phyloP scores from a whole-genome alignment of 2,329 filamentous ascomycete genomes.

The Gremmenia infestans region DNA sequence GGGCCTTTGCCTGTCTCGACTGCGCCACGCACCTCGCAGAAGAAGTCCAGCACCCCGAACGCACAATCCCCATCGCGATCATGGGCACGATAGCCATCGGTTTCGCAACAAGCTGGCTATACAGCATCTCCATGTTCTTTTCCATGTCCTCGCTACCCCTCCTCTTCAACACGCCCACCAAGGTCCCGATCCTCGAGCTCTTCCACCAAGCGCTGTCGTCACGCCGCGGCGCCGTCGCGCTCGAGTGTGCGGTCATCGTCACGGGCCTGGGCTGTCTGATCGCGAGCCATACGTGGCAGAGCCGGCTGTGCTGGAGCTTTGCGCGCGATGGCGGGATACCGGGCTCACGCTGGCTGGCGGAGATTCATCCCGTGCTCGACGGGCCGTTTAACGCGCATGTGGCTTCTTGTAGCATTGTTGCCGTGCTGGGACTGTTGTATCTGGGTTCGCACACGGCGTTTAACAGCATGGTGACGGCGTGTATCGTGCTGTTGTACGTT shows the following conservation, averaged over 20 bases:
- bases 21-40: slow-evolving; percentile 46
- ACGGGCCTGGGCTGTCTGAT: slow-evolving; percentile 45
- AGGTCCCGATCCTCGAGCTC: slow-evolving; percentile 41
- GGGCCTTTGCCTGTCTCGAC: slow-evolving; percentile 43
- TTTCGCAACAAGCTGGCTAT: slow-evolving; percentile 45
- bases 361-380: slow-evolving; percentile 28
- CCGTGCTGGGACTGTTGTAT: slow-evolving; percentile 39
- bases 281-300: slow-evolving; percentile 52
- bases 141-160: slow-evolving; percentile 43
- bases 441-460: slow-evolving; percentile 41
- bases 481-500: slow-evolving; percentile 43
- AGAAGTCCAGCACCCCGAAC: slow-evolving; percentile 40
- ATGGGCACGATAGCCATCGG: slow-evolving; percentile 45
- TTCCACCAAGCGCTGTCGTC: slow-evolving; percentile 46
- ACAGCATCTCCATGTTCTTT: slow-evolving; percentile 48
- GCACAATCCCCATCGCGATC: slow-evolving; percentile 35
- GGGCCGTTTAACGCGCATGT: slow-evolving; percentile 38
- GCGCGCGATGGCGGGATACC: slow-evolving; percentile 55
- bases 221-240: slow-evolving; percentile 42
- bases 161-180: slow-evolving; percentile 37
- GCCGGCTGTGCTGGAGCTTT: slow-evolving; percentile 53
- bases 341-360: slow-evolving; percentile 45
- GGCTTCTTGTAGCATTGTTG: slow-evolving; percentile 32
- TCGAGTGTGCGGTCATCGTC: slow-evolving; percentile 49
- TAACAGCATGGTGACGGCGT: slow-evolving; percentile 41